These are phyloP conservation scores for Stereocaulon alpinum DNA, from an alignment of 495 filamentous ascomycete species.

Conservation along the genomic window DNA sequence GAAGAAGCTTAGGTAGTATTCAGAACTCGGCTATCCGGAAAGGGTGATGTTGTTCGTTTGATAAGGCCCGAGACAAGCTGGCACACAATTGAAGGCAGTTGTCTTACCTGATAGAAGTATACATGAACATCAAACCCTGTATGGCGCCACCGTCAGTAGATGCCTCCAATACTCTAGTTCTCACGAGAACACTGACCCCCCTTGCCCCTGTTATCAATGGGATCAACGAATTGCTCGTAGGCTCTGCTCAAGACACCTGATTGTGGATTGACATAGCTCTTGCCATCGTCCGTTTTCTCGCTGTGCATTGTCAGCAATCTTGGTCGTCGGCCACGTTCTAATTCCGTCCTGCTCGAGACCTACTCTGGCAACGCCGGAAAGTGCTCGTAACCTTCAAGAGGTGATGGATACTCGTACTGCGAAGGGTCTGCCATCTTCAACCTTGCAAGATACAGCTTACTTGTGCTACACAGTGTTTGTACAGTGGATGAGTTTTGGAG, in stretches of 20 bases:
- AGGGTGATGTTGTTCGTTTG: conserved; percentile 37
- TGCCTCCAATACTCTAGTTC: conserved; percentile 15
- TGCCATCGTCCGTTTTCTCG: conserved; percentile 49
- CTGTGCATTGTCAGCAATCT: conserved; percentile 22
- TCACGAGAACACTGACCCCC: conserved; percentile 33
- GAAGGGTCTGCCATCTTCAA: conserved; percentile 25
- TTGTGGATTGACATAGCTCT: conserved; percentile 51
- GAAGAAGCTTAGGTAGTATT: conserved; percentile 38
- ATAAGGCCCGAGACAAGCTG: neutral
- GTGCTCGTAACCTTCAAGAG: conserved; percentile 55
- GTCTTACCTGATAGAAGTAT: conserved; percentile 74
- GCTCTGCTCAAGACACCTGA: conserved; percentile 47
- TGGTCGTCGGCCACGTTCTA: neutral
- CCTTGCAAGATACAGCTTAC: neutral
- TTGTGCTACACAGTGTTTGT: too few species aligned
- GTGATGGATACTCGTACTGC: conserved; percentile 50
- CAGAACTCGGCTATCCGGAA: conserved; percentile 47
- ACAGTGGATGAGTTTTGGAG: too few species aligned
- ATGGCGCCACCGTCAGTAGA: conserved; percentile 56
- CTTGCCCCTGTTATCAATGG: conserved; percentile 47
- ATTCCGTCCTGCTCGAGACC: conserved; percentile 22
- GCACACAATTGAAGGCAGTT: conserved; percentile 29
- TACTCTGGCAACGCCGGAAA: conserved; percentile 52
- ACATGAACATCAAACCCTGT: conserved; percentile 37
- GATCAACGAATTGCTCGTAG: conserved; percentile 55